A percentile compares a stretch with the other conserved stretches of the same genome.
Evolutionary conservation across 768 basidiomycete species (phyloP).

Genomic region (Suillus paluster): DNA sequence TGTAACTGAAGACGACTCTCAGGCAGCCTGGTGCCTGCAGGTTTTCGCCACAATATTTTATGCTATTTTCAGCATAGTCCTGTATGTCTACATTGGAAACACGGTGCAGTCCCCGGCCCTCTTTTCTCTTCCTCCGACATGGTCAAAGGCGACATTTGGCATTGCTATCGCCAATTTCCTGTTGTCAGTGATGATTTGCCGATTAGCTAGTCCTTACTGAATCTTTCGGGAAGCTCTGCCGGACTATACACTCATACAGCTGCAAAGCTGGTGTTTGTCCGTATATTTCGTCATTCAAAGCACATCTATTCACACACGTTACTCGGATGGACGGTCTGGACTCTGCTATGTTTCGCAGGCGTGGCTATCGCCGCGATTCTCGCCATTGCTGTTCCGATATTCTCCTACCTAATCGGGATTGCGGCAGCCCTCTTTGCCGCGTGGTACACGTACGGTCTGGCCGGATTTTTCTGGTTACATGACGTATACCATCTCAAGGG

Average conservation of each 20-base stretch:
- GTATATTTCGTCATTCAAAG: slow-evolving; percentile 50
- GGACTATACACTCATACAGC: slow-evolving; percentile 55
- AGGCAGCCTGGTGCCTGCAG: slow-evolving; percentile 61
- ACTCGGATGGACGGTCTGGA: slow-evolving; percentile 55
- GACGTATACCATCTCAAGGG: slow-evolving; percentile 50
- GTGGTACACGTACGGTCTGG: slow-evolving; percentile 61
- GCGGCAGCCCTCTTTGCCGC: slow-evolving; percentile 57
- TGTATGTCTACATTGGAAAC: slow-evolving; percentile 53
- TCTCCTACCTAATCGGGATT: slow-evolving; percentile 58
- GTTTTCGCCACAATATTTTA: slow-evolving; percentile 57
- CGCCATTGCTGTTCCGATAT: slow-evolving; percentile 56
- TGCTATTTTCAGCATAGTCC: slow-evolving; percentile 46
- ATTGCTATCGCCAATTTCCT: slow-evolving; percentile 56
- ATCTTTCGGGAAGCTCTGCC: slow-evolving; percentile 39
- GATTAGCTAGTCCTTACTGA: background rate
- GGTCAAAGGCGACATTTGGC: slow-evolving; percentile 55
- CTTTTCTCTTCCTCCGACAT: slow-evolving; percentile 50
- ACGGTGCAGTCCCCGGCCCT: slow-evolving; percentile 50
- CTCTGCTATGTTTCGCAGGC: slow-evolving; percentile 41
- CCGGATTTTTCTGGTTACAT: slow-evolving; percentile 58
- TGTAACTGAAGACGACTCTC: background rate
- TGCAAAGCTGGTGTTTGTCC: slow-evolving; percentile 57
- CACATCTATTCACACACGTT: slow-evolving; percentile 56
- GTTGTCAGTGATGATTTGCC: slow-evolving; percentile 37
- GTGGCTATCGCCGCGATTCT: slow-evolving; percentile 48